A percentile compares a stretch with the other conserved stretches of the same genome.
Conservation (phyloP, 495 filamentous ascomycete species). For the Penicillium argentinense region DNA sequence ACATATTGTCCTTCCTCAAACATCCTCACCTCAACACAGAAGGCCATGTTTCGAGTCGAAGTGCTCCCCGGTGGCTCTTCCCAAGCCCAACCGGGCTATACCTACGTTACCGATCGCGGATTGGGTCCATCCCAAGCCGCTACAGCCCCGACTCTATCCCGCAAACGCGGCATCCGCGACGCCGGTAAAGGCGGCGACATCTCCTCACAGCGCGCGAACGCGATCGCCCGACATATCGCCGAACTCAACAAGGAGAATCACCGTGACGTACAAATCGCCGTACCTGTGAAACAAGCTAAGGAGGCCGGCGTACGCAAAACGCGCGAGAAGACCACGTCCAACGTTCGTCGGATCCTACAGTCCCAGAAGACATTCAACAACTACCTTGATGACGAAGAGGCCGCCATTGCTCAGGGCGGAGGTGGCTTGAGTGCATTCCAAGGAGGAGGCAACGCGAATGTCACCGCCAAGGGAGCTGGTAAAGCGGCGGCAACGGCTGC, state of each 20-base stretch:
- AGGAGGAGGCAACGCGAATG: constrained; percentile 23
- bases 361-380: constrained; percentile 91
- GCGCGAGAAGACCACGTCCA: constrained; percentile 64
- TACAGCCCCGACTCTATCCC: constrained; percentile 54
- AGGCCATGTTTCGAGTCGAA: constrained; percentile 64
- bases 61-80: constrained; percentile 69
- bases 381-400: constrained; percentile 86
- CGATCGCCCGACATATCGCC: constrained; percentile 71
- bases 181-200: constrained; percentile 55
- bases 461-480: constrained; percentile 33
- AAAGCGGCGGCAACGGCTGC: constrained; percentile 11
- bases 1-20: neutral
- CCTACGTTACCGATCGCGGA: constrained; percentile 79
- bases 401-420: constrained; percentile 44
- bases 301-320: constrained; percentile 50
- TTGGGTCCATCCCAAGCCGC: constrained; percentile 59
- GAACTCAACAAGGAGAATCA: constrained; percentile 80
- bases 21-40: neutral
- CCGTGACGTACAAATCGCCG: constrained; percentile 65
- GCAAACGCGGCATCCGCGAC: constrained; percentile 65
- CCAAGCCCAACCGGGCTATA: constrained; percentile 76
- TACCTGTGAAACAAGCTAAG: constrained; percentile 54
- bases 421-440: constrained; percentile 5
- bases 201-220: constrained; percentile 72
- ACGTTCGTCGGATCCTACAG: constrained; percentile 85